phyloP scores from a whole-genome alignment of 495 filamentous ascomycete genomes.

The Penicillium chermesinum region DNA sequence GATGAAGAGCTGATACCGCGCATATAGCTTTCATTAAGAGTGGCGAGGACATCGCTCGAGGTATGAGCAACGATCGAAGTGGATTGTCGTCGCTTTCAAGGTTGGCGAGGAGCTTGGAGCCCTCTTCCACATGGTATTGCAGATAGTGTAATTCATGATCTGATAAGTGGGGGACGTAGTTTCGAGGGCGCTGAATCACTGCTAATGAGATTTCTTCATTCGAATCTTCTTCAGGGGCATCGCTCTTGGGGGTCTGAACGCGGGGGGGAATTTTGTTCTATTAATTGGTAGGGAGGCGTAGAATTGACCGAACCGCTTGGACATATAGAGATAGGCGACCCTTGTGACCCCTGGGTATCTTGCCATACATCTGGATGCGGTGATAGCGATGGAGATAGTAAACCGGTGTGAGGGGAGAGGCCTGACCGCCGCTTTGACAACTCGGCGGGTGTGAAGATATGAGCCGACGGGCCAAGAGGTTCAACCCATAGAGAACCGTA shows the following conservation, averaged over 20 bases:
- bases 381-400: conserved; percentile 18
- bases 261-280: not conserved
- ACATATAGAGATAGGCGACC: conserved; percentile 8
- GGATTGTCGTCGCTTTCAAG: conserved; percentile 41
- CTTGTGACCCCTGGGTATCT: conserved; percentile 5
- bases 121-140: conserved; percentile 40
- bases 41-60: conserved; percentile 38
- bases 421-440: not conserved
- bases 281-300: conserved; percentile 5
- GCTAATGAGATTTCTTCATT: not conserved
- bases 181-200: conserved; percentile 9
- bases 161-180: conserved; percentile 28
- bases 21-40: conserved; percentile 41
- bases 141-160: conserved; percentile 37
- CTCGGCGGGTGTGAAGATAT: conserved; percentile 17
- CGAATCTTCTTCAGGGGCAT: not conserved
- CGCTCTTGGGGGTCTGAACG: not conserved
- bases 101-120: conserved; percentile 38
- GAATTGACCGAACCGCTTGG: conserved; percentile 8
- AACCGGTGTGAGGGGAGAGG: not conserved
- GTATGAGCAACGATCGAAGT: conserved; percentile 37
- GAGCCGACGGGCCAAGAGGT: conserved; percentile 32
- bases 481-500: conserved; percentile 43
- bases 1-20: conserved; percentile 39
- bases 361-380: conserved; percentile 13